Conservation (phyloP, 2,329 filamentous ascomycete species). For the Aspergillus sp. region DNA sequence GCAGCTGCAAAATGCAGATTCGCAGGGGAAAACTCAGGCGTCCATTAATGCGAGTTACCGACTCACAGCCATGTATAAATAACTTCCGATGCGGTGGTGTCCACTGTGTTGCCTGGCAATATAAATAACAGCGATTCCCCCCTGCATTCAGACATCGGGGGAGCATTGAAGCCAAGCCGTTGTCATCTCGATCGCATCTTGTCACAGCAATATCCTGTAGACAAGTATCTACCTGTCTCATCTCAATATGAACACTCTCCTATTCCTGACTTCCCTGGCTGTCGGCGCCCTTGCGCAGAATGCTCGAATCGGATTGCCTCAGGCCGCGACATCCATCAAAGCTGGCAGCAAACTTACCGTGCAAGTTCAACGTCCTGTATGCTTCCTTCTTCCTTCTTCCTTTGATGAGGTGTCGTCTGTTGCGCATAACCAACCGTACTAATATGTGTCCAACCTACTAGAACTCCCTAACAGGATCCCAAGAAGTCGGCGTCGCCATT, state of each 20-base stretch:
- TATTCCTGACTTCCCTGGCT: conserved; percentile 19
- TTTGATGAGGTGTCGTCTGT: too few relatives aligned
- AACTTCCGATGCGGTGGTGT: background rate
- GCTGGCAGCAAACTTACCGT: conserved; percentile 23
- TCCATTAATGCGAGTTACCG: background rate
- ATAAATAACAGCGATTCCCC: background rate
- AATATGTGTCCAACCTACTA: conserved; percentile 3
- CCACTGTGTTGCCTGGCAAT: background rate
- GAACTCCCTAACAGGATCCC: conserved; percentile 27
- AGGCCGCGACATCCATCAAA: conserved; percentile 14
- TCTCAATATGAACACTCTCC: conserved; percentile 25
- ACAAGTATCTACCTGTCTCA: background rate
- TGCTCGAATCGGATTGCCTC: conserved; percentile 26
- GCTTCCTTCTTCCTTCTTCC: background rate
- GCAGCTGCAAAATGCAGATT: background rate
- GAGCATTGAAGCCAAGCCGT: background rate
- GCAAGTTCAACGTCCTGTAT: conserved; percentile 31
- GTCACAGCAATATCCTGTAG: background rate
- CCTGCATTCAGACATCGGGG: background rate
- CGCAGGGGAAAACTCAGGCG: background rate
- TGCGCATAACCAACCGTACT: background rate
- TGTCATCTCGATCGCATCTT: background rate
- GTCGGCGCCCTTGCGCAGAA: conserved; percentile 27
- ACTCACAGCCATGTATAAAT: background rate
- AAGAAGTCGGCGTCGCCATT: conserved; percentile 30